These are phyloP conservation scores for Asterophora lycoperdoides DNA, from an alignment of 768 basidiomycete genomes.

Conservation along the genomic window DNA sequence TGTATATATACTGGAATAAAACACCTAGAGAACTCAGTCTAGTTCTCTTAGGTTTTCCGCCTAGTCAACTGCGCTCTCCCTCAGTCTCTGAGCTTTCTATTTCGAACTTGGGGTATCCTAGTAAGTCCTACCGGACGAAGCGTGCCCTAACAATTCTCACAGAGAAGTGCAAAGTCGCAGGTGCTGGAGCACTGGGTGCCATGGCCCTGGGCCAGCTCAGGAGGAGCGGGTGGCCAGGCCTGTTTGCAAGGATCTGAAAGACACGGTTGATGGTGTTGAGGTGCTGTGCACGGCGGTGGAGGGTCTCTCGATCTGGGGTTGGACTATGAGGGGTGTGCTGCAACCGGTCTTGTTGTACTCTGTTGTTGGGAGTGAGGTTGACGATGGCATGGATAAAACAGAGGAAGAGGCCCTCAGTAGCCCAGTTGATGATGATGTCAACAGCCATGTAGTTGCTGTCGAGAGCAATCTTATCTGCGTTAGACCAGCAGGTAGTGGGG, in stretches of 20 bases:
- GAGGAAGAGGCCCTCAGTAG: conserved; percentile 79
- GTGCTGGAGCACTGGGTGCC: conserved; percentile 29
- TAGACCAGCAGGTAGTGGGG: conserved; percentile 49
- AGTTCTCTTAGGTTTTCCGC: too few relatives aligned
- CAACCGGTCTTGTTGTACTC: conserved; percentile 67
- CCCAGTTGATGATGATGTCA: conserved; percentile 88
- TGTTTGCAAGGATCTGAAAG: conserved; percentile 75
- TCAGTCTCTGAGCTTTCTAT: too few relatives aligned
- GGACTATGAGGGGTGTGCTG: conserved; percentile 62
- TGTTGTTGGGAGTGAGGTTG: conserved; percentile 67
- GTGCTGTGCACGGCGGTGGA: conserved; percentile 54
- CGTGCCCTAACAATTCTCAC: too few relatives aligned
- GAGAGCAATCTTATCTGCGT: conserved; percentile 62
- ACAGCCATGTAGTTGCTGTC: conserved; percentile 81
- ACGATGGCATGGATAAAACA: conserved; percentile 85
- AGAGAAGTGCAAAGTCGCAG: conserved; percentile 55
- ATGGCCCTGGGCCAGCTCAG: conserved; percentile 68
- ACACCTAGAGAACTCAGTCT: too few relatives aligned
- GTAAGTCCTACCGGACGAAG: too few relatives aligned
- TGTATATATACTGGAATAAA: too few relatives aligned
- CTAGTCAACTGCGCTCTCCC: too few relatives aligned
- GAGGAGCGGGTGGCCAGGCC: conserved; percentile 51
- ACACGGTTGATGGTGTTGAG: conserved; percentile 53
- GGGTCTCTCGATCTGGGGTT: conserved; percentile 53
- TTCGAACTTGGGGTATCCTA: too few relatives aligned